Base-by-base conservation (phyloP, 2,329 filamentous ascomycete species). In the Sordariomycetes sp. region DNA sequence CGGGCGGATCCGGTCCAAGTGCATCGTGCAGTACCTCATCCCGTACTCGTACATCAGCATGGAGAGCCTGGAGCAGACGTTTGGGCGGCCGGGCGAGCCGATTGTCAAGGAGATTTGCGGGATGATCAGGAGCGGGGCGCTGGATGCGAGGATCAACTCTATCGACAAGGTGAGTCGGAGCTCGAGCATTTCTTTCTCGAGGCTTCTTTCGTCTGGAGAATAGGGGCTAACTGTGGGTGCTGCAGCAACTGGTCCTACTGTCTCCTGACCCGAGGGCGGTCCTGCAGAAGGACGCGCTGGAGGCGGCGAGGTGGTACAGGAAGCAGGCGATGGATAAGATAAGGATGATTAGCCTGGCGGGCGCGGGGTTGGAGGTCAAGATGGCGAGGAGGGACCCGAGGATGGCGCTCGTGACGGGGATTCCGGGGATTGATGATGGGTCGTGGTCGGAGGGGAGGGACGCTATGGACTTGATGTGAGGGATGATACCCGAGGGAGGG, bases 31-130 rank as follows among this genome's bases (percentile, higher is more conserved):
- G 67, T 97, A 97, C 72, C 88, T 96, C 65, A 80, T 90, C 25
- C 92, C 94, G 0, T 99, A 96, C 71, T 95, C 88, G 50, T 87
- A 86, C 63, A 90, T 97, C 61, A 92, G 88, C 0, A 77, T 97
- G 4, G 80, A 86, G 22, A 90, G 85, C 61, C 83, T 99, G 76
- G 84, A 88, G 10, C 77, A 80, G 40, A 86, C 89, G 2, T 97
- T 99, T 70, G 85, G 83, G 0, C 74, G 78, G 2, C 75, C 82
- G 0, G 81, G 80, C 3, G 74, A 79, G 61, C 78, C 81, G 3
- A 84, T 93, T 53, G 85, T 91, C 65, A 74, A 78, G 25, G 94
- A 99, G 71, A 77, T 97, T 35, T 80, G 88, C 32, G 69, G 71
- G 0, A 88, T 97, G 83, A 97, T 99, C 65, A 79, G 85, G 56